These are phyloP conservation scores for Chionographis japonica DNA, from an alignment of 106 monocot species.

Conservation along the genomic window DNA sequence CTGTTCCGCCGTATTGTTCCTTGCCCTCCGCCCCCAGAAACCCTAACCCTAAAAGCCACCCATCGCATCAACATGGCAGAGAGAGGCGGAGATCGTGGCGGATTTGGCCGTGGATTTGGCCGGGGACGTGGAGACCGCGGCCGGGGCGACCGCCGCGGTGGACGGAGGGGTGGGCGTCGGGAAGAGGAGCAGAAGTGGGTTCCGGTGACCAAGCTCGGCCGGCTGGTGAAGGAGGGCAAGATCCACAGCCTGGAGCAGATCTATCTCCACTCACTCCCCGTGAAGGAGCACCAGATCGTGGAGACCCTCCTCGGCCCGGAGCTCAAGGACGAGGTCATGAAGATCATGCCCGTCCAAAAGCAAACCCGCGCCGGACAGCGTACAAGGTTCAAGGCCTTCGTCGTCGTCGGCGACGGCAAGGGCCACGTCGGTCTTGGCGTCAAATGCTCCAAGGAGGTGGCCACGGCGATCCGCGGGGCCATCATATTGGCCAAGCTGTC, in stretches of 20 bases:
- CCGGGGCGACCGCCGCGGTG: neutral
- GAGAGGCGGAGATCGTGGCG: slow-evolving; percentile 14
- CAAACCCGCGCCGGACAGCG: too few species aligned
- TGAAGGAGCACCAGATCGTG: slow-evolving; percentile 34
- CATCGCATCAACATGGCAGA: neutral
- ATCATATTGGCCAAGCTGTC: too few species aligned
- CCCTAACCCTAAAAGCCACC: too few species aligned
- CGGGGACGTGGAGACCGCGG: neutral
- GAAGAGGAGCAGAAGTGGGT: slow-evolving; percentile 30
- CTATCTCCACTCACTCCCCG: slow-evolving; percentile 32
- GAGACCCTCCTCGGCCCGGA: neutral
- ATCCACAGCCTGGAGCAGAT: slow-evolving; percentile 19
- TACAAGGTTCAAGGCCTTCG: too few species aligned
- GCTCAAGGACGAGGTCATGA: too few species aligned
- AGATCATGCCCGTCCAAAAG: too few species aligned
- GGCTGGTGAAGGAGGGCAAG: slow-evolving; percentile 20
- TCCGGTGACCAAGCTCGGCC: slow-evolving; percentile 33
- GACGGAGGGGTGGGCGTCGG: slow-evolving; percentile 11
- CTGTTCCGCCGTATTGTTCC: too few species aligned
- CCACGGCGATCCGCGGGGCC: too few species aligned
- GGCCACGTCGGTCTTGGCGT: too few species aligned
- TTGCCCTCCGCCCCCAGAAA: too few species aligned
- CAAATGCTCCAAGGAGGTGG: too few species aligned
- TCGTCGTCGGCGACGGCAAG: too few species aligned
- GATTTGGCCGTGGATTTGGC: slow-evolving; percentile 21